Evolutionary conservation across 768 basidiomycete genomes (phyloP), one percentile per base, ranked within the genome.

Genomic region (Xerocomellus amylosporus): DNA sequence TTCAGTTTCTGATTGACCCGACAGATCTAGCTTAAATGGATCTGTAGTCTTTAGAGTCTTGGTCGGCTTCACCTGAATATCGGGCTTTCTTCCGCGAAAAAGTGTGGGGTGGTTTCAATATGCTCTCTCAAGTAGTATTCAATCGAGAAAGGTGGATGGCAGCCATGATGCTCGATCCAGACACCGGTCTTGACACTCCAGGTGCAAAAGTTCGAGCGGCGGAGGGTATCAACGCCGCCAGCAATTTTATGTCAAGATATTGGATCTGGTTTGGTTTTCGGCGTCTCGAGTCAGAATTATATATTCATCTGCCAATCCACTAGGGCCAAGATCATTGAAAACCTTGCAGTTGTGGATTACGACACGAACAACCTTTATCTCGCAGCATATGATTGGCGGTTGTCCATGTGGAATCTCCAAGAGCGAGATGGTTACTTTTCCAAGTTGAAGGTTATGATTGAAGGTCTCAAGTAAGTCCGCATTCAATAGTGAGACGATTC

Each of bases 271-370:
- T 64, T 49, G 74, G 22, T 49, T 37, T 52, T 33, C 26, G n/a
- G 19, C 8, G 3, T 33, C n/a, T 14, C 38, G 1, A 1, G 20
- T 38, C 17, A 12, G 24, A 22, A 26, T 13, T 12, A 22, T 31
- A 22, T 26, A n/a, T 36, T 54, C 28, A 50, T 43, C 17, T 3
- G 17, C 40, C 42, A 22, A 34, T 22, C 3, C 3, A 24, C 24
- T 19, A 89, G 89, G 89, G 85, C 88, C 1, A 94, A 95, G 70
- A 90, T 97, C 48, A 84, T 98, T 10, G 90, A 98, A 71, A 98
- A 99, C 61, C 79, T 98, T 2, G 94, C 96, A 0, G 92, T 87
- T 1, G 81, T 98, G 19, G 88, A 88, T 64, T 98, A 98, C 64
- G 95, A 98, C 62, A 89, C 90, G 0, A 92, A 94, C 62, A 94